Evolutionary conservation across 768 basidiomycete species (phyloP).

Genomic region (Krasilnikovozyma curviuscula): DNA sequence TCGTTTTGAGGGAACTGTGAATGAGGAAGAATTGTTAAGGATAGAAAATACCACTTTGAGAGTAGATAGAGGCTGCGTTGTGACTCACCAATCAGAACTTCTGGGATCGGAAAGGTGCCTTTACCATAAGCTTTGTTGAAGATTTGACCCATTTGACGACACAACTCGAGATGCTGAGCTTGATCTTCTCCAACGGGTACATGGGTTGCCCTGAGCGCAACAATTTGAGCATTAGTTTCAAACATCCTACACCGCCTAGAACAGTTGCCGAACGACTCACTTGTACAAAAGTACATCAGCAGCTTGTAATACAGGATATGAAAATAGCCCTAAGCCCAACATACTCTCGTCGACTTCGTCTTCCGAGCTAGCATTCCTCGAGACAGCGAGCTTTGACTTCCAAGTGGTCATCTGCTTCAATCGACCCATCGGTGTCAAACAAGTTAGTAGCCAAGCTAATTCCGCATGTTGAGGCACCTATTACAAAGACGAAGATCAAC

Average conservation of each 20-base stretch:
- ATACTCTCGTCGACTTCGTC: constrained; percentile 62
- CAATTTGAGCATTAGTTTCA: not conserved
- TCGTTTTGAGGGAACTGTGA: constrained; percentile 53
- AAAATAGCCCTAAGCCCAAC: constrained; percentile 67
- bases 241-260: no score
- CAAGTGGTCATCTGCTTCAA: constrained; percentile 85
- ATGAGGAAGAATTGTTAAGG: not conserved
- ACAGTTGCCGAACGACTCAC: constrained; percentile 29
- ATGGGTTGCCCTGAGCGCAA: constrained; percentile 49
- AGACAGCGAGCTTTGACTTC: constrained; percentile 66
- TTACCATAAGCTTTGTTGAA: constrained; percentile 45
- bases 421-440: constrained; percentile 61
- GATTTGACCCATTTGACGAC: constrained; percentile 56
- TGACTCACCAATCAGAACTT: constrained; percentile 50
- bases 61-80: not conserved
- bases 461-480: constrained; percentile 73
- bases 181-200: constrained; percentile 96
- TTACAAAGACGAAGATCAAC: not conserved
- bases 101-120: constrained; percentile 51
- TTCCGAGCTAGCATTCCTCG: constrained; percentile 52
- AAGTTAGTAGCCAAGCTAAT: constrained; percentile 74
- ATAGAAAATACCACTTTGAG: not conserved
- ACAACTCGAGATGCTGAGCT: constrained; percentile 77
- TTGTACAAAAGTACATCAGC: constrained; percentile 77
- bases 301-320: constrained; percentile 82